phyloP scores from a whole-genome alignment of 441 rosid species.

The Lepidium campestre region DNA sequence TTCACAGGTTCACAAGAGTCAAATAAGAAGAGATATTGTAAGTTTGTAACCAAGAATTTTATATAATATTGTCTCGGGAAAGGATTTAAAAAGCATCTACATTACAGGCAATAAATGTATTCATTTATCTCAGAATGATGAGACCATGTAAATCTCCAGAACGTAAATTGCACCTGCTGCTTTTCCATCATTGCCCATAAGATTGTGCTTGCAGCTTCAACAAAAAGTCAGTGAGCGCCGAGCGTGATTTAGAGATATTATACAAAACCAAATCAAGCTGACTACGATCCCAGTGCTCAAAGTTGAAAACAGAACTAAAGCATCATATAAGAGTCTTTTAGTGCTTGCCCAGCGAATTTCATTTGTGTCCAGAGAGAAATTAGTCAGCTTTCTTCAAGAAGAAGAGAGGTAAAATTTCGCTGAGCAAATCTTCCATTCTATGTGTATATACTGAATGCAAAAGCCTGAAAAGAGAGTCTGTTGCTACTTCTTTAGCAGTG shows the following conservation, averaged over 20 bases:
- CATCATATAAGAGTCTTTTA: conserved; percentile 24
- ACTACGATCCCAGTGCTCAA: conserved; percentile 16
- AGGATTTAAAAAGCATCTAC: conserved; percentile 3
- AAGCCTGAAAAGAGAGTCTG: neutral
- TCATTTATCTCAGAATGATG: neutral
- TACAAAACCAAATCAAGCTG: conserved; percentile 19
- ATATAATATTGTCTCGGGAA: neutral
- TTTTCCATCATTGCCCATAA: neutral
- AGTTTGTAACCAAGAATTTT: neutral
- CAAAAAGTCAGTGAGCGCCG: neutral
- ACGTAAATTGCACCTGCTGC: conserved; percentile 5
- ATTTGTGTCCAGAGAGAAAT: conserved; percentile 28
- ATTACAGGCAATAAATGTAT: conserved; percentile 1
- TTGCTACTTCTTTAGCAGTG: conserved; percentile 58
- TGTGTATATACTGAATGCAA: conserved; percentile 28
- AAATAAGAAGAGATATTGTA: neutral
- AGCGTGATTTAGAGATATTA: conserved; percentile 18
- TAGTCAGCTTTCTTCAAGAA: conserved; percentile 15
- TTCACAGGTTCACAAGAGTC: neutral
- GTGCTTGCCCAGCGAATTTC: conserved; percentile 25
- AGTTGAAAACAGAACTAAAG: conserved; percentile 23
- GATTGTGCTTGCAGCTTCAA: conserved; percentile 6
- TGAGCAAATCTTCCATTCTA: conserved; percentile 23
- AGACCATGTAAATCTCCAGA: conserved; percentile 3
- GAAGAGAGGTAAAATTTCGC: conserved; percentile 14